Base-by-base conservation (phyloP, 2,329 filamentous ascomycete species). In the Fusarium vanettenii region DNA sequence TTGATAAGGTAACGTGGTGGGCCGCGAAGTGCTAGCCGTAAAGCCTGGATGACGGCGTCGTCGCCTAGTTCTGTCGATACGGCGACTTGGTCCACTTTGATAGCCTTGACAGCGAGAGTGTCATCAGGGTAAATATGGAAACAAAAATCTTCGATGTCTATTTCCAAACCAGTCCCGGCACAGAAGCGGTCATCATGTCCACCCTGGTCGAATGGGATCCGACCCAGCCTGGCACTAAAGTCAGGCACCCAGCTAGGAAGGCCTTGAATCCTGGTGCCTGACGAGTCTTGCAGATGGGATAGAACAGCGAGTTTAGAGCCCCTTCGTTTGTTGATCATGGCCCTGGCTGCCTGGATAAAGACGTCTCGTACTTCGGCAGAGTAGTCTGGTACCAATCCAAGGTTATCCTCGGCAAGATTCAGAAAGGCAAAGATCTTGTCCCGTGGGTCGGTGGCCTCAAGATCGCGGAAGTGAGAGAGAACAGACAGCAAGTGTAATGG, bases 341-440 rank as follows among this genome's bases (percentile, higher is more conserved):
- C 55, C 31, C 5, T 59, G 8, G 20, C 20, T 59, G 55, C 55
- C 14, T 59, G 55, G 20, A 59, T 27, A 25, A 39, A 59, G 55
- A 59, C 55, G 20, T 37, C 33, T 59, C 20, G 55, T 22, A 37
- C 55, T 5, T 39, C 20, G 6, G 13, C 55, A 11, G 52, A 33
- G 56, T 67, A 67, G 27, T 67, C 27, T 22, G 65, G 60, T 13
- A 29, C 33, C 16, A 64, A 13, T 2, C 27, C 37, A n/a, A 56
- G 35, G 20, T 25, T n/a, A 18, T 67, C 52, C 35, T 43, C 60
- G 25, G 52, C 65, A 18, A 67, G 33, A n/a, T 41, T 52, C 5
- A 67, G 60, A 6, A 67, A 41, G 18, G 65, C 59, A 50, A 63
- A 67, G 8, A 67, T 25, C 16, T 67, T 67, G 41, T 67, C 65